Evolutionary conservation across 164 flowering plant species (phyloP).

Genomic region (Sextonia rubra): DNA sequence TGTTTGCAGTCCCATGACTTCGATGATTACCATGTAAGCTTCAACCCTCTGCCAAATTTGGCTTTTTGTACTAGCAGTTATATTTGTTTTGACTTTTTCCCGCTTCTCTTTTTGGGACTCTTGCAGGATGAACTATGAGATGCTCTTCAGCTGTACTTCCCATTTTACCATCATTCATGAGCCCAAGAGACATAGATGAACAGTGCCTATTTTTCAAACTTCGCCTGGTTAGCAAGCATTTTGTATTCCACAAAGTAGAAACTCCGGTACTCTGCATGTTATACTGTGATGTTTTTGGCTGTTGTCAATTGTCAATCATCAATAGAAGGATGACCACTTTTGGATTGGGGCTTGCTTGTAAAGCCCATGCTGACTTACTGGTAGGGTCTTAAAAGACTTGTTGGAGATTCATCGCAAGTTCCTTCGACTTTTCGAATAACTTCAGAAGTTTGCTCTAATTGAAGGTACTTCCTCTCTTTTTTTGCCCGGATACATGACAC

Average conservation of each 20-base stretch:
- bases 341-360: not conserved
- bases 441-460: too few relatives aligned
- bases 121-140: constrained; percentile 27
- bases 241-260: not conserved
- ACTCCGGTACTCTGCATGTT: not conserved
- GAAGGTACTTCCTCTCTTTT: too few relatives aligned
- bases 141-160: not conserved
- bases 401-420: too few relatives aligned
- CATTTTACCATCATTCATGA: not conserved
- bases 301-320: not conserved
- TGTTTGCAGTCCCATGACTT: constrained; percentile 44
- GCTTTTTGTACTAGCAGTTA: not conserved
- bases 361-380: not conserved
- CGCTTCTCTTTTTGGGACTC: not conserved
- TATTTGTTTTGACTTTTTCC: not conserved
- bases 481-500: too few relatives aligned
- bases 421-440: too few relatives aligned
- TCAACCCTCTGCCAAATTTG: not conserved
- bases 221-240: not conserved
- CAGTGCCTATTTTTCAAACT: not conserved
- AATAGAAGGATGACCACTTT: not conserved
- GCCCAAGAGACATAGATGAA: not conserved
- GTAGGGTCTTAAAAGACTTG: not conserved
- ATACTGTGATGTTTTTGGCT: not conserved
- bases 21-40: constrained; percentile 67